Evolutionary conservation across 257 asterid genomes (phyloP).

Genomic region (Anisodus acutangulus): DNA sequence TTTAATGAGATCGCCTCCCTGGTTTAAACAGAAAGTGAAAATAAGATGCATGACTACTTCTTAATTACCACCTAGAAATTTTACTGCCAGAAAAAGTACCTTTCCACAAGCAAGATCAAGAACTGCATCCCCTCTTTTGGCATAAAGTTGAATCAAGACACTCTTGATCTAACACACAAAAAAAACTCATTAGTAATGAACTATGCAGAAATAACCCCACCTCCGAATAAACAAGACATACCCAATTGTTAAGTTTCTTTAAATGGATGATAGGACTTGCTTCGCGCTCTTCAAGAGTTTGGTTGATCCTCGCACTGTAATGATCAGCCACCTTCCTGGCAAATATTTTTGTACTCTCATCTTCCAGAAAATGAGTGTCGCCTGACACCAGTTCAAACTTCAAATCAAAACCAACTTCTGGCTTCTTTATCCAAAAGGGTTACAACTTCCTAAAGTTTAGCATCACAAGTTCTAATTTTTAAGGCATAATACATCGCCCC

Average conservation of each 20-base stretch:
- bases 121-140: constrained; percentile 72
- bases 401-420: constrained; percentile 21
- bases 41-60: not conserved
- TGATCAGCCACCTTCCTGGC: too few species aligned
- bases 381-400: constrained; percentile 43
- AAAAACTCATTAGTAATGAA: constrained; percentile 26
- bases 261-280: too few species aligned
- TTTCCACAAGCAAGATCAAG: constrained; percentile 99
- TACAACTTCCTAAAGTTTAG: constrained; percentile 6
- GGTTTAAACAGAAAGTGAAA: constrained; percentile 36
- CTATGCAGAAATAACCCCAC: not conserved
- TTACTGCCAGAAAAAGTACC: constrained; percentile 43
- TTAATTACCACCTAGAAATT: not conserved
- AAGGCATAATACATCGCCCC: constrained; percentile 21
- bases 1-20: constrained; percentile 99
- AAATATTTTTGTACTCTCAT: too few species aligned
- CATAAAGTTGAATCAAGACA: constrained; percentile 55
- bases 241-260: too few species aligned
- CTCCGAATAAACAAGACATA: constrained; percentile 32
- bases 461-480: not conserved
- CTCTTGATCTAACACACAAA: constrained; percentile 73
- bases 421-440: not conserved
- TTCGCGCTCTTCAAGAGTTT: too few species aligned
- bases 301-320: too few species aligned
- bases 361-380: constrained; percentile 34